Conservation (phyloP, 805 yeast genomes). For the Kodamaea kakaduensis region DNA sequence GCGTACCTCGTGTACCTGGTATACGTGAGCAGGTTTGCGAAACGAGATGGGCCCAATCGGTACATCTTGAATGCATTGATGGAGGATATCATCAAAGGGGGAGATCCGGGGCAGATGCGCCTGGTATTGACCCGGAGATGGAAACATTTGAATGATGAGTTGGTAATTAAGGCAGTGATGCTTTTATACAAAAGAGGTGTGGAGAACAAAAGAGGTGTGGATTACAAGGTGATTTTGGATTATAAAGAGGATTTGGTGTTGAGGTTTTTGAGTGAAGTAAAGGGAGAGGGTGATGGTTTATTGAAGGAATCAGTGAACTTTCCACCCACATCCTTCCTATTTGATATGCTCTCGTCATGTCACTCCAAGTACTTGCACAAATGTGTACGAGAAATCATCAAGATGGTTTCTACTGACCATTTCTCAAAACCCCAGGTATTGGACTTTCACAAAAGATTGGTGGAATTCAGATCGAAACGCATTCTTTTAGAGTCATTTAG, state of each 20-base stretch:
- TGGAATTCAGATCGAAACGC: constrained; percentile 7
- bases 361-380: constrained; percentile 1
- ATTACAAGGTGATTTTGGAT: constrained; percentile 2
- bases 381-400: constrained; percentile 4
- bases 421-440: background rate
- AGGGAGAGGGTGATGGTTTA: background rate
- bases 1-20: constrained; percentile 11
- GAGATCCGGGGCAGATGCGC: constrained; percentile 1
- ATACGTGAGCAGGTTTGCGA: constrained; percentile 5
- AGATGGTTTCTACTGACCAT: background rate
- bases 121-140: constrained; percentile 4
- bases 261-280: constrained; percentile 1
- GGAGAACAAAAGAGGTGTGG: too few species aligned
- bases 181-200: background rate
- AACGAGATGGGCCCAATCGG: constrained; percentile 10
- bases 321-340: background rate
- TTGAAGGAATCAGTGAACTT: too few species aligned
- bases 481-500: constrained; percentile 10
- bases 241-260: constrained; percentile 2
- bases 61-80: constrained; percentile 10
- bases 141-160: constrained; percentile 8
- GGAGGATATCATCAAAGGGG: constrained; percentile 5
- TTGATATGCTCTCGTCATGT: too few species aligned
- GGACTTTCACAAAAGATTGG: constrained; percentile 2
- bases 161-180: constrained; percentile 3